phyloP scores from a whole-genome alignment of 176 grass and related monocot genomes.

The Rhipidocladum racemiflorum region DNA sequence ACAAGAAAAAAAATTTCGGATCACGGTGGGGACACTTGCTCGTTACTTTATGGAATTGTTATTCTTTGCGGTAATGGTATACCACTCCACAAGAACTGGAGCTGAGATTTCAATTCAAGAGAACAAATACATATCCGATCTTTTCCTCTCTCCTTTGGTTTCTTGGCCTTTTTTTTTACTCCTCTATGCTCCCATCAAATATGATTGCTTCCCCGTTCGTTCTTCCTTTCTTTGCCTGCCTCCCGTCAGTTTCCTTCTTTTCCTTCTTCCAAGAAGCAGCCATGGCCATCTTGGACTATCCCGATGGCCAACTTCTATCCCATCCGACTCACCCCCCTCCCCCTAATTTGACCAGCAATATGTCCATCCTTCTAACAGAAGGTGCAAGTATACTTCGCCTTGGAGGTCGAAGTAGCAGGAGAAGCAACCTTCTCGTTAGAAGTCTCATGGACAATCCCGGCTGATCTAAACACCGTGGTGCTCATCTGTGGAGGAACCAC shows the following conservation, averaged over 20 bases:
- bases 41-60: too few species aligned
- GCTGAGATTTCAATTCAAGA: not conserved
- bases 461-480: too few species aligned
- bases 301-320: not conserved
- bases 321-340: too few species aligned
- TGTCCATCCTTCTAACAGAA: too few species aligned
- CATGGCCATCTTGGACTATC: not conserved
- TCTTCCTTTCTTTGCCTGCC: not conserved
- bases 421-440: too few species aligned
- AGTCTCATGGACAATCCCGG: too few species aligned
- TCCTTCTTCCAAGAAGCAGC: not conserved
- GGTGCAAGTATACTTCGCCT: too few species aligned
- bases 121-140: not conserved
- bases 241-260: not conserved
- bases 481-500: too few species aligned
- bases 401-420: too few species aligned
- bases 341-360: not conserved
- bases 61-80: not conserved
- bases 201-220: not conserved
- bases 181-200: not conserved
- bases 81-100: not conserved
- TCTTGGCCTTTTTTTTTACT: not conserved
- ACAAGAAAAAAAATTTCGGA: too few species aligned
- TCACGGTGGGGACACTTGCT: too few species aligned
- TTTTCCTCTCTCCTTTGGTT: not conserved